A percentile compares a stretch with the other conserved stretches of the same genome.
These are phyloP conservation scores for Cyamopsis tetragonoloba DNA, from an alignment of 306 rosid genomes.

Conservation along the genomic window DNA sequence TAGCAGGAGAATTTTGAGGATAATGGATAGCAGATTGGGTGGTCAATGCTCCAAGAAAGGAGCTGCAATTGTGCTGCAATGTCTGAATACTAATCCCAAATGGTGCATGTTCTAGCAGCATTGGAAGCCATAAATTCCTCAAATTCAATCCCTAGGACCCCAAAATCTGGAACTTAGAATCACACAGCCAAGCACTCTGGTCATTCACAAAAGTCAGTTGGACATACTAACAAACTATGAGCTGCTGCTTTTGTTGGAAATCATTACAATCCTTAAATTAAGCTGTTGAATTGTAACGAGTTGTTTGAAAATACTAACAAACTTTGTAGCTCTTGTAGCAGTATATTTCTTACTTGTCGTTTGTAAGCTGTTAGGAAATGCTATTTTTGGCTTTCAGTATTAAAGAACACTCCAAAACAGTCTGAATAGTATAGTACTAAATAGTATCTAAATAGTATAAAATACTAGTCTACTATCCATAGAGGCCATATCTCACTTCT, in stretches of 20 bases:
- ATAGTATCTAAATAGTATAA: too few relatives aligned
- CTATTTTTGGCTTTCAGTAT: too few relatives aligned
- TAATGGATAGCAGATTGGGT: slow-evolving; percentile 85
- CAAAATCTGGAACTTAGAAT: slow-evolving; percentile 20
- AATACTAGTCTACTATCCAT: too few relatives aligned
- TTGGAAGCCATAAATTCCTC: slow-evolving; percentile 59
- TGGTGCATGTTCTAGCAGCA: slow-evolving; percentile 59
- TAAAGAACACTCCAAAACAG: too few relatives aligned
- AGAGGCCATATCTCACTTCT: too few relatives aligned
- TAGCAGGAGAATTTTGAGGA: slow-evolving; percentile 61
- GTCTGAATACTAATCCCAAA: slow-evolving; percentile 65
- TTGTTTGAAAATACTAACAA: too few relatives aligned
- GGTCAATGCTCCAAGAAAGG: slow-evolving; percentile 88
- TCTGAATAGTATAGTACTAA: too few relatives aligned
- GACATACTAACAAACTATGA: slow-evolving; percentile 10
- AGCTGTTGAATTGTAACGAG: too few relatives aligned
- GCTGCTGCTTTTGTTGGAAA: neutral
- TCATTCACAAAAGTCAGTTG: slow-evolving; percentile 25
- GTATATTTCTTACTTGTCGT: too few relatives aligned
- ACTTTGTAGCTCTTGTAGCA: too few relatives aligned
- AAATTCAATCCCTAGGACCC: slow-evolving; percentile 34
- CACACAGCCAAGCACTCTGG: slow-evolving; percentile 27
- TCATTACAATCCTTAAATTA: too few relatives aligned
- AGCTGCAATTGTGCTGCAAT: slow-evolving; percentile 69
- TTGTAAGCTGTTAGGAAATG: too few relatives aligned